Evolutionary conservation across 495 filamentous ascomycete genomes (phyloP), one percentile per base, ranked within the genome.

Genomic region (Hypoxylon cercidicola): DNA sequence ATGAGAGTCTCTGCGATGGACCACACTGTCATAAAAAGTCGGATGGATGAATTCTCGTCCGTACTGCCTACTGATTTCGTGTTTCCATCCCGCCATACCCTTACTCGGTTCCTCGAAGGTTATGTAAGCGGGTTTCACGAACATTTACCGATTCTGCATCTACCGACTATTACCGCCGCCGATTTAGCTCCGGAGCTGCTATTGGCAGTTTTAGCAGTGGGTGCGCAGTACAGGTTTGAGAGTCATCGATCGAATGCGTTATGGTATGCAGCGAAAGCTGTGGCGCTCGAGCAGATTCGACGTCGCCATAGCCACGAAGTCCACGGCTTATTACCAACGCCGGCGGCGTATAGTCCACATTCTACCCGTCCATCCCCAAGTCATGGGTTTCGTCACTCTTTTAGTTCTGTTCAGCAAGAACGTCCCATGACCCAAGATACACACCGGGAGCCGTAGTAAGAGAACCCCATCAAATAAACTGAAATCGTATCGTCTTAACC

Each of bases 191-290:
- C 86, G 5, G 87, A 88, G 58, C 72, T 90, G 11, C 69, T 90
- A 15, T 73, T 90, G n/a, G 85, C 88, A 0, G 86, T 90, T 62
- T 74, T 84, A 4, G 82, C 88, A 0, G 78, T 90, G 3, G 89
- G 89, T 6, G 88, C 89, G 3, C 84, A 88, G 39, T 91, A 90
- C 62, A 80, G 88, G 11, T 90, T 90, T 59, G 88, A 91, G 64
- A 88, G 85, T 40, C 82, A 84, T 46, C 79, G 86, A 34, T 88
- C 87, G 0, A 86, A 89, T 62, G 85, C 88, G 11, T 75, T 93
- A 6, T 93, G 89, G 77, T 87, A 90, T 73, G 89, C 89, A 0
- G 82, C 84, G 0, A 84, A 81, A 49, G 75, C 83, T 0, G 82
- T 87, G 21, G 81, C 82, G 2, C 66, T 78, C 10, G 79, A 85